phyloP scores from a whole-genome alignment of 805 yeast genomes.

The Scheffersomyces coipomensis region DNA sequence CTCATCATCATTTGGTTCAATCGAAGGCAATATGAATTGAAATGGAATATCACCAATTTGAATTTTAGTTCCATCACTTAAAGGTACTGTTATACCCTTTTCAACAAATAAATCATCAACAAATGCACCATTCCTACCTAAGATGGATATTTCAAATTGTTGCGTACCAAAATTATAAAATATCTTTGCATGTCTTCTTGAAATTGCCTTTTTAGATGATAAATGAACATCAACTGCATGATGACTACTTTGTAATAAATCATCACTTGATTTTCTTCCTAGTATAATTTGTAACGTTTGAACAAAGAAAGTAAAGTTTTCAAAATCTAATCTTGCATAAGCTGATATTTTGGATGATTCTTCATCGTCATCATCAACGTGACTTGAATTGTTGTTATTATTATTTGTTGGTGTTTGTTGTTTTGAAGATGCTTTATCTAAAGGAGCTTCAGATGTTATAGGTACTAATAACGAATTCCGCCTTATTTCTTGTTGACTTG shows the following conservation, averaged over 20 bases:
- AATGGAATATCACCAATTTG: constrained; percentile 94
- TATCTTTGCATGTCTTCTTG: constrained; percentile 91
- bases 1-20: constrained; percentile 40
- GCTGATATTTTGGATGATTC: constrained; percentile 44
- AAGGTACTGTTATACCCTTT: constrained; percentile 86
- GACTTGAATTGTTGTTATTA: too few relatives aligned
- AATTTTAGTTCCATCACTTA: constrained; percentile 75
- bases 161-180: constrained; percentile 97
- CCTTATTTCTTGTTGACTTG: constrained; percentile 10
- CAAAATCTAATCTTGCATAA: constrained; percentile 83
- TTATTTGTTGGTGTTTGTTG: neutral
- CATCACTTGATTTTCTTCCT: constrained; percentile 72
- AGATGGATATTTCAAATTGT: constrained; percentile 83
- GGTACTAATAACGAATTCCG: constrained; percentile 15
- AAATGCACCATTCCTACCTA: constrained; percentile 96
- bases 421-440: constrained; percentile 1
- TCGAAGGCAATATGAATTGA: constrained; percentile 78
- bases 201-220: constrained; percentile 89
- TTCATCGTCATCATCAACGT: constrained; percentile 6
- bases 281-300: constrained; percentile 92
- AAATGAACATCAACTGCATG: constrained; percentile 89
- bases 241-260: constrained; percentile 57
- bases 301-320: constrained; percentile 88
- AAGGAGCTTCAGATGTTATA: constrained; percentile 12
- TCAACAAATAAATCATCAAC: constrained; percentile 89